Conservation (phyloP, 164 flowering plant species). For the Kalanchoe fedtschenkoi region DNA sequence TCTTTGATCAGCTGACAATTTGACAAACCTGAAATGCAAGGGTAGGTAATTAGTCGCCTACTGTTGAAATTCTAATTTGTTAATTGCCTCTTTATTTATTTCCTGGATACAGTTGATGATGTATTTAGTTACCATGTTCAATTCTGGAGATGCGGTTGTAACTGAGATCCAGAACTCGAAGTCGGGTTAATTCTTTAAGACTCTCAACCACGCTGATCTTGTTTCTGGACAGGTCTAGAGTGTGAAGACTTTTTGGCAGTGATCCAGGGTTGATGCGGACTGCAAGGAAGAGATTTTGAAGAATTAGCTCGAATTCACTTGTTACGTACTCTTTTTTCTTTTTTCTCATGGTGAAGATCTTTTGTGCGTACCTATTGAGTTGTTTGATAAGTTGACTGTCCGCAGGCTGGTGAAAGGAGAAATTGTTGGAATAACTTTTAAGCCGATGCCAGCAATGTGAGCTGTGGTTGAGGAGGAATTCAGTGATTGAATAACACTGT, state of each 20-base stretch:
- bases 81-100: neutral
- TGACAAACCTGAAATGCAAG: conserved; percentile 48
- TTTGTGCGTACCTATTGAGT: conserved; percentile 49
- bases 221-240: conserved; percentile 78
- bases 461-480: conserved; percentile 74
- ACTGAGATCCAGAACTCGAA: conserved; percentile 82
- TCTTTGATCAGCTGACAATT: conserved; percentile 74
- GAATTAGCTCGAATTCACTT: neutral
- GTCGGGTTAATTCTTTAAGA: conserved; percentile 63
- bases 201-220: conserved; percentile 79
- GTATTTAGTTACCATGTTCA: conserved; percentile 58
- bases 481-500: conserved; percentile 56
- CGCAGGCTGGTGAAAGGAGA: conserved; percentile 58
- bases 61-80: neutral
- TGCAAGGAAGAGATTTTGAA: conserved; percentile 25
- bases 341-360: neutral
- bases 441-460: conserved; percentile 61
- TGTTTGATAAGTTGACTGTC: conserved; percentile 72
- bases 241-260: conserved; percentile 84
- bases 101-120: neutral
- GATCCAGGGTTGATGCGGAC: conserved; percentile 67
- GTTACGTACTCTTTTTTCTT: neutral
- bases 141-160: conserved; percentile 75
- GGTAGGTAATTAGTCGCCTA: neutral
- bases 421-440: conserved; percentile 57